Conservation (phyloP, 208 protist species). For the Angomonas deanei region DNA sequence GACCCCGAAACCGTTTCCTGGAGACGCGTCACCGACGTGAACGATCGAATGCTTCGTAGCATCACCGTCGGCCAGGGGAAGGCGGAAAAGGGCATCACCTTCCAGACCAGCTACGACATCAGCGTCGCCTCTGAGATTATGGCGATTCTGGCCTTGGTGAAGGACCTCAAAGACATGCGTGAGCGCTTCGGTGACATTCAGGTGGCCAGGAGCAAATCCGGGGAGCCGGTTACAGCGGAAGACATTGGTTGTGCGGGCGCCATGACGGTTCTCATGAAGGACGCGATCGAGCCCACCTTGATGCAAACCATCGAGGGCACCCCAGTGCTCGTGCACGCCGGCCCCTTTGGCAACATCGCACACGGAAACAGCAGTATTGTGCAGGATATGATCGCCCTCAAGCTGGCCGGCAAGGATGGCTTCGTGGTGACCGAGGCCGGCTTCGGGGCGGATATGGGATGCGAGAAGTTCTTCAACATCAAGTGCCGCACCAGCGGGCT, state of each 20-base stretch:
- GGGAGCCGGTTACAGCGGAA: constrained; percentile 86
- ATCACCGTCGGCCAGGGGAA: constrained; percentile 92
- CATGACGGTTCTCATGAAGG: constrained; percentile 95
- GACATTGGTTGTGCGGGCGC: constrained; percentile 91
- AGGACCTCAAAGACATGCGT: constrained; percentile 92
- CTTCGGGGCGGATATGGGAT: constrained; percentile 93
- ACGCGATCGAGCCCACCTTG: constrained; percentile 94
- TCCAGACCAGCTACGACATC: constrained; percentile 95
- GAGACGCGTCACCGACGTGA: constrained; percentile 95
- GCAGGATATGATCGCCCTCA: constrained; percentile 93
- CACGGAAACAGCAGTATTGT: constrained; percentile 98
- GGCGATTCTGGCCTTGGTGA: constrained; percentile 96
- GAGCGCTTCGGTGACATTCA: constrained; percentile 79
- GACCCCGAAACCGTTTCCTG: constrained; percentile 95
- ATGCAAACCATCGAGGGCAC: constrained; percentile 98
- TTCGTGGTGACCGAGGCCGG: constrained; percentile 97
- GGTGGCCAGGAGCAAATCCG: constrained; percentile 66
- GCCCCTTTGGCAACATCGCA: constrained; percentile 99
- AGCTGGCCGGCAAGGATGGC: constrained; percentile 93
- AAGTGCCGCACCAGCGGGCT: constrained; percentile 95
- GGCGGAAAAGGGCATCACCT: constrained; percentile 86
- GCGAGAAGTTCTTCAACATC: constrained; percentile 99
- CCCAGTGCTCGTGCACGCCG: constrained; percentile 95
- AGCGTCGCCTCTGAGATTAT: constrained; percentile 97
- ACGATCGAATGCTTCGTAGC: constrained; percentile 95